Conservation (phyloP, 768 basidiomycete genomes). For the Trametes elegans region DNA sequence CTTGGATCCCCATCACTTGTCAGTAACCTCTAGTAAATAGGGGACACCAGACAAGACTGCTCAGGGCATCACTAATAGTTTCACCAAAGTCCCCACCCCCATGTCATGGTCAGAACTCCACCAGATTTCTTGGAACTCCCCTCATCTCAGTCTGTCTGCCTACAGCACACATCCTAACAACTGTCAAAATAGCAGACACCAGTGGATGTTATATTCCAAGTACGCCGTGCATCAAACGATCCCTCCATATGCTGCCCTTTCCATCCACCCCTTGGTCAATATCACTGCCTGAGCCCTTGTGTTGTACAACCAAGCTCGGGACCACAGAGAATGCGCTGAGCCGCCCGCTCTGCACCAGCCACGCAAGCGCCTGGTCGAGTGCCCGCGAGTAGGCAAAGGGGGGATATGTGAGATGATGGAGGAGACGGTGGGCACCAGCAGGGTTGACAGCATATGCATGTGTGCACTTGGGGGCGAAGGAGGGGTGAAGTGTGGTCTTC, state of each 20-base stretch:
- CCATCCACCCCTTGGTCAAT: constrained; percentile 41
- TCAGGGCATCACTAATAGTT: too few relatives aligned
- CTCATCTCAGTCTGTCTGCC: too few relatives aligned
- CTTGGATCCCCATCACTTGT: too few relatives aligned
- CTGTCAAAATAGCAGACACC: too few relatives aligned
- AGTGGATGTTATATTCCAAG: constrained; percentile 30
- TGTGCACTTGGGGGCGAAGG: constrained; percentile 63
- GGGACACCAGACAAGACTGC: too few relatives aligned
- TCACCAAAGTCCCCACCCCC: too few relatives aligned
- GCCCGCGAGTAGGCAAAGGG: constrained; percentile 77
- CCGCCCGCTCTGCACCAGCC: constrained; percentile 57
- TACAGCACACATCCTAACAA: too few relatives aligned
- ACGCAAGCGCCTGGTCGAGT: constrained; percentile 69
- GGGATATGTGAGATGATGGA: constrained; percentile 56
- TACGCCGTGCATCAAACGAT: constrained; percentile 46
- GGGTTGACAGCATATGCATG: constrained; percentile 69
- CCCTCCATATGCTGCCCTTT: constrained; percentile 57
- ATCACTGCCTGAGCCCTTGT: constrained; percentile 57
- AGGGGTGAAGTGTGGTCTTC: constrained; percentile 55
- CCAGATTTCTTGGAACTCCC: too few relatives aligned
- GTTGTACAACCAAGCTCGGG: constrained; percentile 65
- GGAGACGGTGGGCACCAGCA: constrained; percentile 57
- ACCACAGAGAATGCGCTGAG: constrained; percentile 63
- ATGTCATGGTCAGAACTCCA: too few relatives aligned
- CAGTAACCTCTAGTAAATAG: too few relatives aligned